Conservation (phyloP, 1,284 basidiomycete genomes). For the Sporisorium sorghi region DNA sequence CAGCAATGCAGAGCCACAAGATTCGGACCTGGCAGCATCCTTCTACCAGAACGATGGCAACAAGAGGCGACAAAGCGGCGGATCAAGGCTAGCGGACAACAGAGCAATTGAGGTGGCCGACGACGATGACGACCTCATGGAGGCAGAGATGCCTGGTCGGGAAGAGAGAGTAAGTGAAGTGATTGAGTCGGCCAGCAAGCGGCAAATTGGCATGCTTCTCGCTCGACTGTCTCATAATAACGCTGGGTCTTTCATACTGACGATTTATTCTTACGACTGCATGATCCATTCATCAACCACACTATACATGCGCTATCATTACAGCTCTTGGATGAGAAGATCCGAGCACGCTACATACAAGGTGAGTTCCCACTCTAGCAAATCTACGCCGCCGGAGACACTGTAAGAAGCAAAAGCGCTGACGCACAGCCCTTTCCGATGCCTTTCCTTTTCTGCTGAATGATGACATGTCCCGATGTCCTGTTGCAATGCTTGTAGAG, state of each 20-base stretch:
- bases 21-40: conserved; percentile 31
- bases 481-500: conserved; percentile 23
- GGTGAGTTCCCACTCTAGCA: conserved; percentile 40
- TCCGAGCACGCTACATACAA: conserved; percentile 55
- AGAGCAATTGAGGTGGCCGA: conserved; percentile 10
- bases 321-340: conserved; percentile 54
- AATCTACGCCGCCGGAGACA: too few species aligned
- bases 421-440: neutral
- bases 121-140: conserved; percentile 37
- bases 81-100: conserved; percentile 7
- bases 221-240: neutral
- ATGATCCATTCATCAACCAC: neutral
- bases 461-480: neutral
- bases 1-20: conserved; percentile 9
- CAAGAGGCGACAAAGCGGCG: conserved; percentile 17
- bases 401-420: neutral
- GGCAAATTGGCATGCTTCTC: neutral
- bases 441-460: neutral
- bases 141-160: conserved; percentile 23
- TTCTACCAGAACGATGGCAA: conserved; percentile 27
- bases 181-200: neutral
- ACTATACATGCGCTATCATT: too few species aligned
- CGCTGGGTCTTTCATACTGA: neutral
- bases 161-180: conserved; percentile 25
- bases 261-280: neutral